Conservation (phyloP, 495 filamentous ascomycete genomes). For the Aspergillus sclerotiicarbonarius region DNA sequence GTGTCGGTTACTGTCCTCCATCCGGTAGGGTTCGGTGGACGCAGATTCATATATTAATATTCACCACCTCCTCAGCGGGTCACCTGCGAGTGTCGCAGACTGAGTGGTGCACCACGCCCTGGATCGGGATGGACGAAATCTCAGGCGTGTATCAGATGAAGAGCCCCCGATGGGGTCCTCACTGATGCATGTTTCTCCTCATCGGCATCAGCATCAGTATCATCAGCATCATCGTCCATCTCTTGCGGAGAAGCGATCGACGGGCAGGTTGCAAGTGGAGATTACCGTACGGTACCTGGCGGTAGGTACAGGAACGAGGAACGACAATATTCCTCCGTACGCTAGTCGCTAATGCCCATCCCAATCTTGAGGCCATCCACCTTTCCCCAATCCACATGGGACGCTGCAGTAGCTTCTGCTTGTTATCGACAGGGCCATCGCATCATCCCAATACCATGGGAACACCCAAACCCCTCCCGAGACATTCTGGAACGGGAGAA, state of each 20-base stretch:
- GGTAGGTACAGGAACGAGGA: neutral
- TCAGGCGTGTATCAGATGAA: neutral
- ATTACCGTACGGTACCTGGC: conserved; percentile 14
- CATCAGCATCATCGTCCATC: no score
- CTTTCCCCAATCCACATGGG: neutral
- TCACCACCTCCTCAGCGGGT: neutral
- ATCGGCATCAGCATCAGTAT: no score
- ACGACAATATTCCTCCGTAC: neutral
- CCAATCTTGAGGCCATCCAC: neutral
- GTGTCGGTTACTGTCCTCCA: neutral
- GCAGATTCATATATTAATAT: neutral
- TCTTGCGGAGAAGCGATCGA: conserved; percentile 17
- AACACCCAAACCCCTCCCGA: neutral
- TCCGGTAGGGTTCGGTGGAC: conserved; percentile 6
- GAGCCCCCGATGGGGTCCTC: neutral
- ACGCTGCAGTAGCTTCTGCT: neutral
- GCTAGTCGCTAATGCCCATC: neutral
- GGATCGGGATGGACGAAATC: neutral
- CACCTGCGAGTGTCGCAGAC: no score
- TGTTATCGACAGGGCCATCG: no score
- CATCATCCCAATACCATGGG: no score
- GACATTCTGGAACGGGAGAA: neutral
- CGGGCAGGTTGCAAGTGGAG: conserved; percentile 16
- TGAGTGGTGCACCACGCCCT: no score
- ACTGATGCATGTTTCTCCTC: neutral